Conservation (phyloP, 352 stramenopile genomes). For the Phytopythium ostracodes region DNA sequence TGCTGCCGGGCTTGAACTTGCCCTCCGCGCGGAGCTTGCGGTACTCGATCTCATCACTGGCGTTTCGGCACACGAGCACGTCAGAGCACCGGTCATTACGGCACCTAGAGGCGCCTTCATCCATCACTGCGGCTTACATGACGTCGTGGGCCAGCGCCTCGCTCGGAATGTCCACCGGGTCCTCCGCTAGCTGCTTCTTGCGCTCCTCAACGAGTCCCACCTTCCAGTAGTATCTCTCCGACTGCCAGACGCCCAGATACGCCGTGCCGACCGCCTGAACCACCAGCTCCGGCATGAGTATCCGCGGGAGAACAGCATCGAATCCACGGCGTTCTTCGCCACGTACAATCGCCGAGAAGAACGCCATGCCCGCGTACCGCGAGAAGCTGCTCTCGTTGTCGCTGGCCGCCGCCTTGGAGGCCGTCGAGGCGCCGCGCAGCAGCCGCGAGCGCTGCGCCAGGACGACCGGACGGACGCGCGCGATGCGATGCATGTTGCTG, state of each 20-base stretch:
- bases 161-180: slow-evolving; percentile 53
- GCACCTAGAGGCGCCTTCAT: neutral
- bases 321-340: neutral
- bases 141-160: slow-evolving; percentile 51
- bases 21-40: slow-evolving; percentile 67
- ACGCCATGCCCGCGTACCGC: slow-evolving; percentile 77
- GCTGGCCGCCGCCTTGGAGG: slow-evolving; percentile 1
- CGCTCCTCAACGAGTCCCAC: slow-evolving; percentile 82
- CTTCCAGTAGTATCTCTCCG: slow-evolving; percentile 88
- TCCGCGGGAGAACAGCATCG: neutral
- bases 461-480: neutral
- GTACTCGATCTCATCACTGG: slow-evolving; percentile 76
- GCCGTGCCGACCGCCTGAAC: slow-evolving; percentile 62
- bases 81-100: neutral
- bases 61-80: neutral
- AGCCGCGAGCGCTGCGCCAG: slow-evolving; percentile 18
- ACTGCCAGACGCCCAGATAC: slow-evolving; percentile 82
- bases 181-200: slow-evolving; percentile 65
- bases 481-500: slow-evolving; percentile 5
- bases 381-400: slow-evolving; percentile 62
- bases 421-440: slow-evolving; percentile 4
- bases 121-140: slow-evolving; percentile 24
- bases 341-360: slow-evolving; percentile 80
- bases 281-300: neutral
- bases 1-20: slow-evolving; percentile 62